Conservation (phyloP, 257 asterid species). For the Misopates orontium region DNA sequence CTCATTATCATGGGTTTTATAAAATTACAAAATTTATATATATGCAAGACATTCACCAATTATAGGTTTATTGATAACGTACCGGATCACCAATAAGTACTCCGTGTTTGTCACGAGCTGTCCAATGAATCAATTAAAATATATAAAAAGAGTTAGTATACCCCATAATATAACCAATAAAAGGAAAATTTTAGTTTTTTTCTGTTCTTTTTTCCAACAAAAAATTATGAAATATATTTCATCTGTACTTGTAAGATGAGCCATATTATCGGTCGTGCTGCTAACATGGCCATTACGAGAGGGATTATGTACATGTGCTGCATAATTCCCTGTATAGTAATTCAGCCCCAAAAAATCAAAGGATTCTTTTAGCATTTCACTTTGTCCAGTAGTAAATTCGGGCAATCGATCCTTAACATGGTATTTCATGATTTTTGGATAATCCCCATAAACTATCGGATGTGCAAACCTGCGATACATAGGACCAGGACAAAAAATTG, state of each 20-base stretch:
- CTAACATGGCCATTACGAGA: background rate
- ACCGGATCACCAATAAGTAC: conserved; percentile 11
- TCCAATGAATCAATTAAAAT: background rate
- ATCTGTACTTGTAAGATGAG: too few relatives aligned
- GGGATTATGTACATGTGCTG: conserved; percentile 25
- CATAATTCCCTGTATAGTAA: conserved; percentile 54
- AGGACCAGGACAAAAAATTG: too few relatives aligned
- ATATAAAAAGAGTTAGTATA: too few relatives aligned
- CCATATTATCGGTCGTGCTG: too few relatives aligned
- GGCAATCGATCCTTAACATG: conserved; percentile 49
- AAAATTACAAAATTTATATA: too few relatives aligned
- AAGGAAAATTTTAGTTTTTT: too few relatives aligned
- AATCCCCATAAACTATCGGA: conserved; percentile 51
- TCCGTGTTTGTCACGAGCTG: background rate
- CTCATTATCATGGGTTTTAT: too few relatives aligned
- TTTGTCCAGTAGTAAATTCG: conserved; percentile 33
- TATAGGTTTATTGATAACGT: background rate
- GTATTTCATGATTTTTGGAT: conserved; percentile 48
- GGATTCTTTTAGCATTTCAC: conserved; percentile 43
- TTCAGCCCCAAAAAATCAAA: conserved; percentile 56
- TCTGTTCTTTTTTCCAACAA: too few relatives aligned
- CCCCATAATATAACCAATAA: too few relatives aligned
- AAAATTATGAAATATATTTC: too few relatives aligned
- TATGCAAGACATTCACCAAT: too few relatives aligned
- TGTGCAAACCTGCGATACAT: conserved; percentile 34